phyloP scores from a whole-genome alignment of 768 basidiomycete species.

The Mycena indigotica region DNA sequence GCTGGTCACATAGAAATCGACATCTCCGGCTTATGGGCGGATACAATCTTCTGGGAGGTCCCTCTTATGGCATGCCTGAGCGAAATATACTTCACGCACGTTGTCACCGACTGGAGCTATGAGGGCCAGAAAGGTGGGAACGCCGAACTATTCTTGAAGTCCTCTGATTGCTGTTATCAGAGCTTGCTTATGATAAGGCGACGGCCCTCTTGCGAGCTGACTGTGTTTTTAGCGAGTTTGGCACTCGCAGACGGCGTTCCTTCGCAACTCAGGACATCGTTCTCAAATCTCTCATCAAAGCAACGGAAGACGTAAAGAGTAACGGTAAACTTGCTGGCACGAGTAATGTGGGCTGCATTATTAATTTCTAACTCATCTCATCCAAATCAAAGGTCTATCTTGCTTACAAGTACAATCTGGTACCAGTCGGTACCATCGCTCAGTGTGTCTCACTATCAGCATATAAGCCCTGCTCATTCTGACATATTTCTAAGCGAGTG shows the following conservation, averaged over 20 bases:
- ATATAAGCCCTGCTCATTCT: constrained; percentile 15
- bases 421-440: constrained; percentile 80
- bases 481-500: constrained; percentile 64
- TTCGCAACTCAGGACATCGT: constrained; percentile 78
- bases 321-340: constrained; percentile 75
- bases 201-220: constrained; percentile 60
- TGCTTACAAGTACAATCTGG: constrained; percentile 71
- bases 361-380: background rate
- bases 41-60: constrained; percentile 94
- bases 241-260: constrained; percentile 79
- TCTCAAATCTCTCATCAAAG: constrained; percentile 67
- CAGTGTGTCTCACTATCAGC: constrained; percentile 59
- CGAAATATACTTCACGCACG: constrained; percentile 82
- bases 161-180: constrained; percentile 39
- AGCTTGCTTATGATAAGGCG: constrained; percentile 74
- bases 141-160: background rate
- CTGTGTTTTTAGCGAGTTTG: constrained; percentile 83
- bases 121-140: constrained; percentile 74
- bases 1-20: constrained; percentile 74
- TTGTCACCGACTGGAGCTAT: constrained; percentile 81
- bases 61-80: constrained; percentile 91
- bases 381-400: constrained; percentile 65
- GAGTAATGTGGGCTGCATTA: constrained; percentile 69
- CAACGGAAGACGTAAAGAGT: constrained; percentile 49
- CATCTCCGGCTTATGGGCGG: constrained; percentile 71